A percentile compares a stretch with the other conserved stretches of the same genome.
Evolutionary conservation across 805 yeast species (phyloP).

Genomic region (Candida schatavii): DNA sequence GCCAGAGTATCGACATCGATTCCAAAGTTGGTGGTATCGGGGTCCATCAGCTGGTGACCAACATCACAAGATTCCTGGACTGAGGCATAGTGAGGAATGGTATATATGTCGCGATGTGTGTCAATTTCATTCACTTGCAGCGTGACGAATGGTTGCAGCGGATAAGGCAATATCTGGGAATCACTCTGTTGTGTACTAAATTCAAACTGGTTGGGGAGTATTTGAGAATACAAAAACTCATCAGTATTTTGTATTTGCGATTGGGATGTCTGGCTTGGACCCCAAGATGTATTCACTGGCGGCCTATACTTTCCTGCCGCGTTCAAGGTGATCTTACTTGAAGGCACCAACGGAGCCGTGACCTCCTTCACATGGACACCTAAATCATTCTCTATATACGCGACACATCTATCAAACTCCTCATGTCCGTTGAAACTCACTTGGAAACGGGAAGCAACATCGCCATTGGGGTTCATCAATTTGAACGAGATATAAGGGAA

Average conservation of each 20-base stretch:
- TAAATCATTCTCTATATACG: slow-evolving; percentile 4
- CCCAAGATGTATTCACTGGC: not conserved
- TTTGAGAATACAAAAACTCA: not conserved
- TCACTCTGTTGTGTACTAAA: not conserved
- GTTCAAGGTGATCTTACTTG: not conserved
- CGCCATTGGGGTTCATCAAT: slow-evolving; percentile 17
- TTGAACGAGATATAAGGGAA: slow-evolving; percentile 31
- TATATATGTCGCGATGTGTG: too few relatives aligned
- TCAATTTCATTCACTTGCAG: not conserved
- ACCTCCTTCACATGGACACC: not conserved
- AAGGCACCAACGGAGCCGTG: not conserved
- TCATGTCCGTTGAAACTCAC: slow-evolving; percentile 16
- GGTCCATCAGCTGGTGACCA: not conserved
- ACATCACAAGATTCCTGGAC: not conserved
- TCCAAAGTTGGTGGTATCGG: not conserved
- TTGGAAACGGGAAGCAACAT: slow-evolving; percentile 25
- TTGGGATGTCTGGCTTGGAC: not conserved
- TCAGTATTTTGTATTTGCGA: not conserved
- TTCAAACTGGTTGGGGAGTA: not conserved
- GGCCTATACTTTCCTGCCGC: not conserved
- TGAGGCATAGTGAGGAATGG: not conserved
- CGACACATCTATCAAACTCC: slow-evolving; percentile 12
- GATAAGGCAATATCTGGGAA: not conserved
- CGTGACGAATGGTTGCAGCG: not conserved
- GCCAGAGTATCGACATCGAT: not conserved